Evolutionary conservation across 2,329 filamentous ascomycete species (phyloP).

Genomic region (Nannizziopsis barbatae): DNA sequence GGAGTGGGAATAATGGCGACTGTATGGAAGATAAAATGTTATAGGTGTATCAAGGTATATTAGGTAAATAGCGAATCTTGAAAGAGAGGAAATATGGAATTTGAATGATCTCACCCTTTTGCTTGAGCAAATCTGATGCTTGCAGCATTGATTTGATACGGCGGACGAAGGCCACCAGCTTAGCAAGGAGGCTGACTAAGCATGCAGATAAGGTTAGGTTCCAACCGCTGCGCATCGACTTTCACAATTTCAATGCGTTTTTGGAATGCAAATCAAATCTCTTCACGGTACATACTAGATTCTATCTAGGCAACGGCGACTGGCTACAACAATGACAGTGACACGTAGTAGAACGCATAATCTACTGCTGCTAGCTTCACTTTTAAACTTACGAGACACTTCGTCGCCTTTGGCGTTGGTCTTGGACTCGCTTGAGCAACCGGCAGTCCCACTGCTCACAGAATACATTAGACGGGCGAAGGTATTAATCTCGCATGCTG

Average conservation of each 20-base stretch:
- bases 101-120: no score
- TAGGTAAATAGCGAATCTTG: no score
- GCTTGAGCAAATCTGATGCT: no score
- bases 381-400: slow-evolving; percentile 65
- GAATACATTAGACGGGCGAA: slow-evolving; percentile 69
- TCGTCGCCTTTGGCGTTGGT: slow-evolving; percentile 79
- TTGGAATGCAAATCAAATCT: neutral
- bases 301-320: no score
- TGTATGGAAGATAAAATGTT: neutral
- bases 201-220: no score
- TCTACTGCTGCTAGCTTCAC: slow-evolving; percentile 67
- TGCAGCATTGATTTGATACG: no score
- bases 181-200: no score
- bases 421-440: slow-evolving; percentile 75
- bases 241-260: neutral
- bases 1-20: neutral
- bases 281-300: no score
- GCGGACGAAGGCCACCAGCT: no score
- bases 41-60: neutral
- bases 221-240: no score
- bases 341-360: slow-evolving; percentile 71
- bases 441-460: slow-evolving; percentile 54
- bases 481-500: slow-evolving; percentile 33
- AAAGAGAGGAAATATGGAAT: neutral
- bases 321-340: slow-evolving; percentile 11